Evolutionary conservation across 2,329 filamentous ascomycete species (phyloP).

Genomic region (Aspergillus terreus): DNA sequence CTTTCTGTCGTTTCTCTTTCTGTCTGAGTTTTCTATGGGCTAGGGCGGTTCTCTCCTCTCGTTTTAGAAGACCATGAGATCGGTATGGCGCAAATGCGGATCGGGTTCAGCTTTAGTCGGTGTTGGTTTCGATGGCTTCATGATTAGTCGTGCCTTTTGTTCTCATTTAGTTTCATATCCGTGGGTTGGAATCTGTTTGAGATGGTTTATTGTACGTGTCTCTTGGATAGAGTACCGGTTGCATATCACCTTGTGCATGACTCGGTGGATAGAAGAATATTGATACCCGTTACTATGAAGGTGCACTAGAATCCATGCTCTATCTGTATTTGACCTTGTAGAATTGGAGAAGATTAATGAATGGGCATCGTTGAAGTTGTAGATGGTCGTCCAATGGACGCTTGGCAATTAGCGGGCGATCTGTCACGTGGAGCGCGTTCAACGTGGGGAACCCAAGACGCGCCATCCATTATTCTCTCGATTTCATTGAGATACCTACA

Average conservation of each 20-base stretch:
- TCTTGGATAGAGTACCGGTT: not conserved
- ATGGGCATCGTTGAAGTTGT: not conserved
- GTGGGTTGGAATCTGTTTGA: too few relatives aligned
- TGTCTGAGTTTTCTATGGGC: not conserved
- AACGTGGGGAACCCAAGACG: not conserved
- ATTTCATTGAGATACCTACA: too few relatives aligned
- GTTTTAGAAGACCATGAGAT: constrained; percentile 1
- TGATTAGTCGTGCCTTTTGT: not conserved
- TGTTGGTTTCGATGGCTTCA: not conserved
- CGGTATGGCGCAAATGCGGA: not conserved
- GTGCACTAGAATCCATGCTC: too few relatives aligned
- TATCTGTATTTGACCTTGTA: too few relatives aligned
- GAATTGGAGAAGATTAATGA: not conserved
- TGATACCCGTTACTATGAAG: too few relatives aligned
- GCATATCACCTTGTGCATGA: not conserved
- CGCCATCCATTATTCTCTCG: not conserved
- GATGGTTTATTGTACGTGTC: not conserved
- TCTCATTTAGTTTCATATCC: too few relatives aligned
- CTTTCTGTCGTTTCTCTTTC: constrained; percentile 3
- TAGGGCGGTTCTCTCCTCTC: not conserved
- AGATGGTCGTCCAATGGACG: not conserved
- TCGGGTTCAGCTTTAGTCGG: not conserved
- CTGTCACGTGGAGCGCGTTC: not conserved
- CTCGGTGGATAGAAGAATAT: too few relatives aligned
- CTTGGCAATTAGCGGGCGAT: not conserved